A percentile compares a stretch with the other conserved stretches of the same genome.
Evolutionary conservation across 1,139 yeast genomes (phyloP).

Genomic region (Sugiyamaella neomexicana): DNA sequence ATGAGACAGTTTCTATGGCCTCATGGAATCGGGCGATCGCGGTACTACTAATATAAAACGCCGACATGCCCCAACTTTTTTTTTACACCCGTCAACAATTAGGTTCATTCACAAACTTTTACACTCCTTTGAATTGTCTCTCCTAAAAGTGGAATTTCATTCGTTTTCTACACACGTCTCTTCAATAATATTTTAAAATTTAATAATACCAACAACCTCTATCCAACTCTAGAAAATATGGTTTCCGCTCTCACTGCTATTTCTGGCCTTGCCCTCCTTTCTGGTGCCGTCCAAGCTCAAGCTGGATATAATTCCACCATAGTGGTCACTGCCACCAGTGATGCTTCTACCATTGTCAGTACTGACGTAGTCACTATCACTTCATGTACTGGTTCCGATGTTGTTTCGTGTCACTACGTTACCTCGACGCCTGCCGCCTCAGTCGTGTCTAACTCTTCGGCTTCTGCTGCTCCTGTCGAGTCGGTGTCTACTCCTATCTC

Average conservation of each 20-base stretch:
- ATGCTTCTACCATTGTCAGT: conserved; percentile 24
- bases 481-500: conserved; percentile 23
- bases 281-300: conserved; percentile 22
- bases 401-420: conserved; percentile 32
- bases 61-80: background rate
- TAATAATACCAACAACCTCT: background rate
- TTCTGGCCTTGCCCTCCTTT: conserved; percentile 24
- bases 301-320: conserved; percentile 15
- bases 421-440: conserved; percentile 25
- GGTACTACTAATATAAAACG: background rate
- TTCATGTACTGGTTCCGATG: conserved; percentile 31
- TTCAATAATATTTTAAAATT: background rate
- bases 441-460: conserved; percentile 13
- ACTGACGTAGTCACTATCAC: conserved; percentile 27
- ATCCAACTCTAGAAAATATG: conserved; percentile 18
- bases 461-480: conserved; percentile 18
- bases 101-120: conserved; percentile 1
- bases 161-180: background rate
- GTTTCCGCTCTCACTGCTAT: conserved; percentile 23
- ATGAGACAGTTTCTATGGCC: background rate
- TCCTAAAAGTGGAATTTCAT: conserved; percentile 5
- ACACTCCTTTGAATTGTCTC: background rate
- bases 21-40: background rate
- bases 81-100: background rate
- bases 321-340: conserved; percentile 20